Base-by-base conservation (phyloP, 306 rosid species). In the Neltuma alba region DNA sequence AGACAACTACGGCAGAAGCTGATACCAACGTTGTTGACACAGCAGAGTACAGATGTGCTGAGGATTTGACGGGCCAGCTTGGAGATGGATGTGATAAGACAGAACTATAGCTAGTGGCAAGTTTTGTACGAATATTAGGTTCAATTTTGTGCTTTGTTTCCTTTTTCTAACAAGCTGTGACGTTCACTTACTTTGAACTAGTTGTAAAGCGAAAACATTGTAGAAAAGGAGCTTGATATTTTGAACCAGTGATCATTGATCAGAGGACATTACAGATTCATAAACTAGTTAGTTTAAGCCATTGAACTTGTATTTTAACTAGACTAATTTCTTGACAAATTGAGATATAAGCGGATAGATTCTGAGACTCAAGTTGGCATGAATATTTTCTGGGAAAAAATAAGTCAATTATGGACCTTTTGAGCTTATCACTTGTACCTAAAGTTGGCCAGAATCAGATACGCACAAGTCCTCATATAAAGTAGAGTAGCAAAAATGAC, bases 21-120 rank as follows among this genome's bases (percentile, higher is more conserved):
- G 87, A 93, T 40, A 86, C 76, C 44, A 85, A 84, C 52, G 81
- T 91, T 68, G 78, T 91, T 36, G 94, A 93, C 80, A 91, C 98
- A 0, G 70, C 18, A 6, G 98, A 93, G 77, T 91, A 84, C 6
- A 84, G 94, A 81, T 70, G 85, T 48, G 47, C 81, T 33, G 87
- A 85, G 54, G 96, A 88, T 83, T 79, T 79, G 60, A 25, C 3
- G 9, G 87, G 88, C 0, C 79, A 83, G 16, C 87, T 86, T 27
- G 87, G 89, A 33, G 91, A 80, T 77, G 87, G 87, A 11, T 78
- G 45, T 70, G 84, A 80, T 70, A 80, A 82, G 25, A 61, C 31
- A 2, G 61, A 65, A 28, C 28, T 60, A 30, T 41, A 71, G 7
- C 55, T 23, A 10, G 48, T 18, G 5, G 23, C 16, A 64, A 2